Evolutionary conservation across 495 filamentous ascomycete genomes (phyloP), one percentile per base, ranked within the genome.

Genomic region (Penicillium egyptiacum): DNA sequence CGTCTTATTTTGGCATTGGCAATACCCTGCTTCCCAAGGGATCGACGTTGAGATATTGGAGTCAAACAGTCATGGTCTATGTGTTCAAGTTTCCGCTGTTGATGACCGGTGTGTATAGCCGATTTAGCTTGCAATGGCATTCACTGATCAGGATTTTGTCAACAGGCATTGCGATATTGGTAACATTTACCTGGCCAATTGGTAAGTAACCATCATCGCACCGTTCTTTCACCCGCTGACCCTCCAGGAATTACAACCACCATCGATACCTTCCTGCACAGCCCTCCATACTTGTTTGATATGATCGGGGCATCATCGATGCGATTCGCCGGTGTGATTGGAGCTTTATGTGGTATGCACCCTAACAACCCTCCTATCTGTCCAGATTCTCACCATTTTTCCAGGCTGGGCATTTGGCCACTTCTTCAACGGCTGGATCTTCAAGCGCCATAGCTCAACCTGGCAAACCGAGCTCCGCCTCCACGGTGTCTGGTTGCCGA

Each of bases 1-100:
- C 56, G 14, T 77, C 79, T 2, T 82, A 83, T 53, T 79, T 78
- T 20, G 80, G 81, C 4, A 75, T 84, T 62, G 79, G 80, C 33
- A 77, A 68, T 44, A 67, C 69, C 11, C 67, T 60, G 12, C 61
- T 70, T 5, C 63, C 62, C 26, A 71, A 68, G 40, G 19, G 39
- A 5, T 35, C 62, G 0, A 73, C 67, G 0, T 33, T 75, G 19
- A 23, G 20, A 16, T 54, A 63, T 33, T 67, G 67, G 60, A 60
- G 60, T 14, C 62, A 57, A 35, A 67, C 30, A 1, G 30, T 75
- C n/a, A 51, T 69, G 1, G 48, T 65, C 10, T 71, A 73, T 57
- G 64, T 74, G 4, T 73, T 74, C 63, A 66, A 69, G 50, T 64
- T 69, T 12, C 70, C 71, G 4, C 43, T 74, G 25, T 47, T 75